phyloP scores from a whole-genome alignment of 2,329 filamentous ascomycete genomes.

The Aspergillus persii region DNA sequence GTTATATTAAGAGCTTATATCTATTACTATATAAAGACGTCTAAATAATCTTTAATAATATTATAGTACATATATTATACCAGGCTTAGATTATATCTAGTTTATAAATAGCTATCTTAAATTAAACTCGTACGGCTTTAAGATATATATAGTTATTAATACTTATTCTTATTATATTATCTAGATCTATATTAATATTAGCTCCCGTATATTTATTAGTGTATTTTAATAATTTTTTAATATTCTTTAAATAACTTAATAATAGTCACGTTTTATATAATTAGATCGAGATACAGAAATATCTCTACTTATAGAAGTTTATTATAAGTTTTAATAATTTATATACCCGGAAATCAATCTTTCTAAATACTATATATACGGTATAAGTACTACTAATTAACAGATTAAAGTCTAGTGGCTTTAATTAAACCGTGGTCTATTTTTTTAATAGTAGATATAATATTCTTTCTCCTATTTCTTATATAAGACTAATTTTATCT shows the following conservation, averaged over 20 bases:
- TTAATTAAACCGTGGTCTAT: constrained; percentile 5
- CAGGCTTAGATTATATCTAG: constrained; percentile 20
- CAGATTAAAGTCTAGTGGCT: constrained; percentile 15
- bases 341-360: constrained; percentile 3
- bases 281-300: constrained; percentile 9
- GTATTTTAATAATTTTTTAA: constrained; percentile 19
- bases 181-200: constrained; percentile 18
- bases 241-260: constrained; percentile 1
- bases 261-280: constrained; percentile 11
- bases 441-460: too few relatives aligned
- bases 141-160: constrained; percentile 24
- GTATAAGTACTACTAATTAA: constrained; percentile 9
- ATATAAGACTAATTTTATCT: too few relatives aligned
- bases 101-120: constrained; percentile 22
- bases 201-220: constrained; percentile 10
- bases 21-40: constrained; percentile 6
- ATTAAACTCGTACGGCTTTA: constrained; percentile 17
- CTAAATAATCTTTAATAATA: constrained; percentile 7
- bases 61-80: constrained; percentile 11
- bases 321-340: constrained; percentile 5
- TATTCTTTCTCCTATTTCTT: too few relatives aligned
- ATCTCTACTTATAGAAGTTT: constrained; percentile 6
- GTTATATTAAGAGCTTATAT: constrained; percentile 6
- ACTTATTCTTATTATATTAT: constrained; percentile 21
- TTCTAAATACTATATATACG: too few relatives aligned